Evolutionary conservation across 306 rosid genomes (phyloP).

Genomic region (Luffa aegyptiaca): DNA sequence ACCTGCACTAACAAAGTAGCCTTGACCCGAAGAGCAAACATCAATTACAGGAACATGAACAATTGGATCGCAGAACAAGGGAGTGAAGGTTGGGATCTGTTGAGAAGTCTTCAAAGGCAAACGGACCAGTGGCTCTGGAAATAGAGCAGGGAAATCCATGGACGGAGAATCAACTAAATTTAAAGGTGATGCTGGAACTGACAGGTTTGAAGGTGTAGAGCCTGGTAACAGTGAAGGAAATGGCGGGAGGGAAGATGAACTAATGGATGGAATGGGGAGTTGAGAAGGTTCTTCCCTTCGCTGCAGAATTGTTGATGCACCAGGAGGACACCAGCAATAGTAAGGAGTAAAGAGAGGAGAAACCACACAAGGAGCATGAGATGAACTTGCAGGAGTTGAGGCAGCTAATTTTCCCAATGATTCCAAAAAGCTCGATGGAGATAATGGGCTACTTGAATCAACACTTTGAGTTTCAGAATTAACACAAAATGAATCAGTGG

Average conservation of each 20-base stretch:
- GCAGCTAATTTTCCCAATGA: conserved; percentile 41
- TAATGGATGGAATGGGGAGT: conserved; percentile 19
- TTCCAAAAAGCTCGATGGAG: conserved; percentile 47
- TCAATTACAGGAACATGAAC: conserved; percentile 89
- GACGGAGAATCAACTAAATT: conserved; percentile 35
- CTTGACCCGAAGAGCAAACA: conserved; percentile 88
- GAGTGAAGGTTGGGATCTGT: conserved; percentile 85
- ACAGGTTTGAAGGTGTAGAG: conserved; percentile 39
- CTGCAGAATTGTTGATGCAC: conserved; percentile 38
- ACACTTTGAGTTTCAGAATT: conserved; percentile 27
- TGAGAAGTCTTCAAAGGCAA: conserved; percentile 58
- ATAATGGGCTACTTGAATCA: conserved; percentile 18
- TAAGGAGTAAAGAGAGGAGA: conserved; percentile 71
- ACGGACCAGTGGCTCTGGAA: conserved; percentile 65
- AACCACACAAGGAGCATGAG: conserved; percentile 34
- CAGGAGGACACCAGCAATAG: conserved; percentile 92
- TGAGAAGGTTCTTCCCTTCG: conserved; percentile 35
- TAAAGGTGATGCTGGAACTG: conserved; percentile 46
- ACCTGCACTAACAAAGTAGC: conserved; percentile 85
- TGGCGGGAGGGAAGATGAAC: conserved; percentile 38
- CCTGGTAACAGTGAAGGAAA: conserved; percentile 57
- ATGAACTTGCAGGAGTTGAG: conserved; percentile 32
- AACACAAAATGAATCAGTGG: conserved; percentile 19
- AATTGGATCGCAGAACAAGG: conserved; percentile 85
- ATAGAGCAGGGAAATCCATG: conserved; percentile 62